A percentile compares a stretch with the other conserved stretches of the same genome.
These are phyloP conservation scores for Pseudocohnilembus persalinus DNA, from an alignment of 169 alveolate species.

Conservation along the genomic window DNA sequence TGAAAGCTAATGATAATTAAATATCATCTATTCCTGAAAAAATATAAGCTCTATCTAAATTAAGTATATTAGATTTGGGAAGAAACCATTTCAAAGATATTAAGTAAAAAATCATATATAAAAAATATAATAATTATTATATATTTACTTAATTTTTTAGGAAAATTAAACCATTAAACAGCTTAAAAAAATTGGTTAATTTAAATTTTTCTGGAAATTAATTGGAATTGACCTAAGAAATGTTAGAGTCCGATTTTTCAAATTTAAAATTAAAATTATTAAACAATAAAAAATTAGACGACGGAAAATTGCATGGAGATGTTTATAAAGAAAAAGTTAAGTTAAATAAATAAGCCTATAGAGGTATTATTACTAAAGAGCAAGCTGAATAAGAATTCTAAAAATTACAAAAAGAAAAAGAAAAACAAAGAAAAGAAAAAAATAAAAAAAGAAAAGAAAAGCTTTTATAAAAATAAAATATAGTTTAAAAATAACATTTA, in stretches of 20 bases:
- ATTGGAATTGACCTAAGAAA: not conserved
- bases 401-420: not conserved
- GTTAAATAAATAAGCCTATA: not conserved
- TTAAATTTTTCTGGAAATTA: not conserved
- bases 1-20: not conserved
- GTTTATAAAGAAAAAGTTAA: not conserved
- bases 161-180: not conserved
- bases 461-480: not conserved
- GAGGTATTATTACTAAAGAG: not conserved
- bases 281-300: not conserved
- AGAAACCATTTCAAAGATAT: not conserved
- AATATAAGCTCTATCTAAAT: not conserved
- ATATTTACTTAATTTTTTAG: not conserved
- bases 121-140: too few relatives aligned
- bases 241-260: not conserved
- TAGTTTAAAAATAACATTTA: too few relatives aligned
- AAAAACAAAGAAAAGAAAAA: too few relatives aligned
- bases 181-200: not conserved
- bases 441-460: not conserved
- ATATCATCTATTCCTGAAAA: not conserved
- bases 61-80: not conserved
- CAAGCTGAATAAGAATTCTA: not conserved
- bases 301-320: not conserved
- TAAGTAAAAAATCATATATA: not conserved
- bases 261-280: too few relatives aligned